phyloP scores from a whole-genome alignment of 148 eudicot species.

The Rhododendron vialii region DNA sequence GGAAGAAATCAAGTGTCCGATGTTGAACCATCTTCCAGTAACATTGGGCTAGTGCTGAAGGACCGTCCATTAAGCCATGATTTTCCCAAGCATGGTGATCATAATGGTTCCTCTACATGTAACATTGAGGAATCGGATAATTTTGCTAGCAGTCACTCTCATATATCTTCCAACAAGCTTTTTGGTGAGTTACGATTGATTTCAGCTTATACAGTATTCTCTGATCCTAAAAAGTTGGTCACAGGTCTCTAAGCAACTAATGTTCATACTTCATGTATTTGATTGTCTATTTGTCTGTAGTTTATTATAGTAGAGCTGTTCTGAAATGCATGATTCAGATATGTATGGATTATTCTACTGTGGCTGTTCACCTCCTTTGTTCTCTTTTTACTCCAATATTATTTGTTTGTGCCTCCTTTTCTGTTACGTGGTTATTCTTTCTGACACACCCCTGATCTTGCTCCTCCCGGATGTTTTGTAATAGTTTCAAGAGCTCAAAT shows the following conservation, averaged over 20 bases:
- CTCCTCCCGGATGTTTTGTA: constrained; percentile 5
- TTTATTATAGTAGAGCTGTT: not conserved
- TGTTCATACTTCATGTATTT: not conserved
- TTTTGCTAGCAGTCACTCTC: constrained; percentile 34
- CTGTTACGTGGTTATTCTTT: not conserved
- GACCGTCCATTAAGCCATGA: constrained; percentile 35
- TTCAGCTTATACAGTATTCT: not conserved
- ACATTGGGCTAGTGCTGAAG: constrained; percentile 24
- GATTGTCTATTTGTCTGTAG: not conserved
- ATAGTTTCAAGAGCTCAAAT: constrained; percentile 69
- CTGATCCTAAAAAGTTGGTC: not conserved
- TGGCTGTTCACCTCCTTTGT: not conserved
- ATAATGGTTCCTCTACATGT: constrained; percentile 41
- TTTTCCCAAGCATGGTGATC: constrained; percentile 34
- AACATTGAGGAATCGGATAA: constrained; percentile 36
- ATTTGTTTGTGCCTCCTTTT: not conserved
- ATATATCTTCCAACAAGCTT: constrained; percentile 42
- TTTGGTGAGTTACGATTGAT: constrained; percentile 39
- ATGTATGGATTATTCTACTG: not conserved
- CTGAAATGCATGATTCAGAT: not conserved
- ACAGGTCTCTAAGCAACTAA: not conserved
- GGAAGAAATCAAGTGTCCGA: constrained; percentile 29
- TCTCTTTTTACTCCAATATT: not conserved
- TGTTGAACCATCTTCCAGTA: constrained; percentile 34
- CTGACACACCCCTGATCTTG: not conserved